Conservation (phyloP, 2,329 filamentous ascomycete species). For the Trichoderma oligosporum region DNA sequence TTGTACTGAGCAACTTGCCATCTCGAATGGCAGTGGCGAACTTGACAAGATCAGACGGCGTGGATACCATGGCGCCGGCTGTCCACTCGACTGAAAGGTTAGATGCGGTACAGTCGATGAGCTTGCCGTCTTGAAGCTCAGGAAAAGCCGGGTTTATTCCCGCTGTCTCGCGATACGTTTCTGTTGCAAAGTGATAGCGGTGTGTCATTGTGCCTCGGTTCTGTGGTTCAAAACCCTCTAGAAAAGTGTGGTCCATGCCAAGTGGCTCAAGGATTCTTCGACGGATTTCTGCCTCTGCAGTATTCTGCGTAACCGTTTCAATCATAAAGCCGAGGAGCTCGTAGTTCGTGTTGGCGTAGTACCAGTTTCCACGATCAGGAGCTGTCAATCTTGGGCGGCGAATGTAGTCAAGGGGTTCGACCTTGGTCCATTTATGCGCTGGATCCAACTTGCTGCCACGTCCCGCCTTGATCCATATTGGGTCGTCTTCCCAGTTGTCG, state of each 20-base stretch:
- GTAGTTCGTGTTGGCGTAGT: slow-evolving; percentile 22
- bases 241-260: slow-evolving; percentile 15
- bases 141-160: slow-evolving; percentile 19
- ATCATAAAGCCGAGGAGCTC: slow-evolving; percentile 21
- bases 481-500: slow-evolving; percentile 22
- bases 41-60: slow-evolving; percentile 18
- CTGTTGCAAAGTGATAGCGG: slow-evolving; percentile 20
- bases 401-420: slow-evolving; percentile 21
- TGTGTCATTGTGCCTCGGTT: background rate
- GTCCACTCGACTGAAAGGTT: slow-evolving; percentile 21
- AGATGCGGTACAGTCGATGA: slow-evolving; percentile 20
- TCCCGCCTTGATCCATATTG: slow-evolving; percentile 15
- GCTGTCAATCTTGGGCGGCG: slow-evolving; percentile 19
- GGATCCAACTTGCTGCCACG: slow-evolving; percentile 18
- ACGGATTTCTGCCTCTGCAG: slow-evolving; percentile 18
- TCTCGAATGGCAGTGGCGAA: slow-evolving; percentile 20
- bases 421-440: slow-evolving; percentile 17
- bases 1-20: slow-evolving; percentile 14
- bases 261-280: slow-evolving; percentile 15
- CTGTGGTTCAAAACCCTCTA: slow-evolving; percentile 19
- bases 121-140: background rate
- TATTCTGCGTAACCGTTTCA: slow-evolving; percentile 13
- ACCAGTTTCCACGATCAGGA: slow-evolving; percentile 16
- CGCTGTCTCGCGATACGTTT: slow-evolving; percentile 13
- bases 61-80: slow-evolving; percentile 20